These are phyloP conservation scores for Bryoglossum gracile DNA, from an alignment of 495 filamentous ascomycete species.

Conservation along the genomic window DNA sequence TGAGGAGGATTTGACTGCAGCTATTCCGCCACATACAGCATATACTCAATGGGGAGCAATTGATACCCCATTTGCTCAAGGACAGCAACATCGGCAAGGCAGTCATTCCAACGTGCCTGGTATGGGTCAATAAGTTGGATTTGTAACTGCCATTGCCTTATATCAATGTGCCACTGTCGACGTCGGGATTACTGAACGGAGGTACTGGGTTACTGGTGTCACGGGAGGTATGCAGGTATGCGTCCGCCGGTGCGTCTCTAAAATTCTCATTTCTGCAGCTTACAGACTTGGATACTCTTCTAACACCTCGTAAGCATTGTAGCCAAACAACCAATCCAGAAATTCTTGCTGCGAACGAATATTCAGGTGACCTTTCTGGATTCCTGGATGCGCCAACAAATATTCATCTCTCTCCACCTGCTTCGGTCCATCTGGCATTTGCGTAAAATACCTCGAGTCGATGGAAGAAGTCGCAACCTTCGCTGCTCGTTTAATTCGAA, in stretches of 20 bases:
- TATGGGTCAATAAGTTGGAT: not conserved
- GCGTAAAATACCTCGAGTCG: constrained; percentile 45
- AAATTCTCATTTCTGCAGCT: no score
- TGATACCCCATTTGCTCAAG: constrained; percentile 17
- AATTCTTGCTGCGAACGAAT: constrained; percentile 20
- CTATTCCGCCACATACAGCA: constrained; percentile 11
- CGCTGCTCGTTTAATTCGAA: constrained; percentile 45
- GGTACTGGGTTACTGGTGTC: no score
- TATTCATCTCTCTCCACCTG: constrained; percentile 42
- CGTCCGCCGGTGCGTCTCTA: no score
- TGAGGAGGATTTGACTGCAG: constrained; percentile 5
- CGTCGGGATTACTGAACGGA: no score
- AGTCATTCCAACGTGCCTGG: not conserved
- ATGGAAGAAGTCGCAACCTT: constrained; percentile 46
- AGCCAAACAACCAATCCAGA: constrained; percentile 22
- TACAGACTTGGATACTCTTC: constrained; percentile 2
- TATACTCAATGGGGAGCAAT: constrained; percentile 21
- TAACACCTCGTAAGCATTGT: constrained; percentile 19
- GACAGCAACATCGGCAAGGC: not conserved
- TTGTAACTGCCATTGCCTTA: no score
- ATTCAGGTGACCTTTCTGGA: constrained; percentile 16
- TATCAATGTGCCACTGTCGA: no score
- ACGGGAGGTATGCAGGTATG: no score
- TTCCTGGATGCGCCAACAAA: constrained; percentile 26
- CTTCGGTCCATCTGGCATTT: constrained; percentile 44